Evolutionary conservation across 192 early-diverging fungal species (phyloP).

Genomic region (Coemansia sp.): DNA sequence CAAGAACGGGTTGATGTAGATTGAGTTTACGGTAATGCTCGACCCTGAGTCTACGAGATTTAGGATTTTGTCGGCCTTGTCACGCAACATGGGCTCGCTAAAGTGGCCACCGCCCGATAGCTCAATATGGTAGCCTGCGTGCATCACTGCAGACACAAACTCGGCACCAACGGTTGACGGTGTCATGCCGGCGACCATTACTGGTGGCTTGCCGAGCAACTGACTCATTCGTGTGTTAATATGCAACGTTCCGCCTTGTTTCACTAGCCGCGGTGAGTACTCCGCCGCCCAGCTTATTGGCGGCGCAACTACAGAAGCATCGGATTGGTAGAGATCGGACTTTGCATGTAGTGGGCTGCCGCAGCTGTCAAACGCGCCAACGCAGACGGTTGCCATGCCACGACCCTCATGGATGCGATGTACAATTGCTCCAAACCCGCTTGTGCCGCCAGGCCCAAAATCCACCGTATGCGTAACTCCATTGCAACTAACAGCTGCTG

Average conservation of each 20-base stretch:
- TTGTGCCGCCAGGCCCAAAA: conserved; percentile 85
- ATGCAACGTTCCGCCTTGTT: conserved; percentile 65
- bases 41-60: conserved; percentile 73
- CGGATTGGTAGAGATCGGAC: conserved; percentile 11
- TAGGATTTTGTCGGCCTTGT: conserved; percentile 79
- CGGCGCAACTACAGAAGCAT: conserved; percentile 55
- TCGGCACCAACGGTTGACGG: conserved; percentile 75
- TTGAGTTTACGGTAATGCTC: conserved; percentile 82
- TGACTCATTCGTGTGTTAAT: conserved; percentile 85
- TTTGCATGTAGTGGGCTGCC: conserved; percentile 2
- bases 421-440: conserved; percentile 78
- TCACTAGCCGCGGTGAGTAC: conserved; percentile 78
- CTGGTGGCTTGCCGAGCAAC: conserved; percentile 82
- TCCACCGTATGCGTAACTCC: conserved; percentile 78
- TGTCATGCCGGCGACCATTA: conserved; percentile 93
- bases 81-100: conserved; percentile 75
- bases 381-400: conserved; percentile 60
- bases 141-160: conserved; percentile 83
- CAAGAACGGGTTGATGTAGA: conserved; percentile 86
- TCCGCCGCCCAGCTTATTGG: conserved; percentile 78
- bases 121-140: conserved; percentile 88
- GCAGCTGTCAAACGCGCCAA: conserved; percentile 12
- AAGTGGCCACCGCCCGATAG: conserved; percentile 84
- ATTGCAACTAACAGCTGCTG: conserved; percentile 16
- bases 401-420: conserved; percentile 83